Conservation (phyloP, 2,329 filamentous ascomycete genomes). For the Pseudogymnoascus sp. region DNA sequence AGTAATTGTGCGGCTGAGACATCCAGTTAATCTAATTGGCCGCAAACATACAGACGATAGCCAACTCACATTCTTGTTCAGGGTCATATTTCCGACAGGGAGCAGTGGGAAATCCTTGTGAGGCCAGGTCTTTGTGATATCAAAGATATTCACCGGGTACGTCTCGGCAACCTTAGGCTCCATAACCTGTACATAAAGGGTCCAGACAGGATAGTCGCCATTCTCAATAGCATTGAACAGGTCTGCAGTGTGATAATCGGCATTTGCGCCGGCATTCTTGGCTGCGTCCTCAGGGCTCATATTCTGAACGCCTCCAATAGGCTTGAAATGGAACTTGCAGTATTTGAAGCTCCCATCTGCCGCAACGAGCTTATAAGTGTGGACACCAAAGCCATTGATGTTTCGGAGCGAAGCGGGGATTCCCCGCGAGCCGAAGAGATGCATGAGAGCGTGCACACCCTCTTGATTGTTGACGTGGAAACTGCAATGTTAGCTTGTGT, state of each 20-base stretch:
- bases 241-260: conserved; percentile 33
- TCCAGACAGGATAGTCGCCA: conserved; percentile 43
- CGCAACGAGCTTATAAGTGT: conserved; percentile 42
- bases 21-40: neutral
- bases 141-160: conserved; percentile 45
- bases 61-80: conserved; percentile 40
- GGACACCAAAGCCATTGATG: conserved; percentile 40
- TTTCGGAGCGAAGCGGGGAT: conserved; percentile 40
- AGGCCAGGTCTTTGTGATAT: conserved; percentile 50
- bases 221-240: conserved; percentile 38
- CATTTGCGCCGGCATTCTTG: conserved; percentile 29
- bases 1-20: conserved; percentile 50
- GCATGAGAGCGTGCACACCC: conserved; percentile 44
- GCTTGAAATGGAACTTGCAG: conserved; percentile 43
- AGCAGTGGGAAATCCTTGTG: conserved; percentile 42
- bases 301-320: conserved; percentile 39
- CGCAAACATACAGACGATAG: neutral
- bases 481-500: conserved; percentile 13
- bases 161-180: conserved; percentile 42
- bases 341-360: conserved; percentile 41
- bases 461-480: conserved; percentile 39
- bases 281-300: conserved; percentile 33
- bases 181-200: conserved; percentile 47
- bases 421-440: conserved; percentile 43
- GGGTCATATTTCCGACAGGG: conserved; percentile 41